Base-by-base conservation (phyloP, 495 filamentous ascomycete species). In the Penicillium longicatenatum region DNA sequence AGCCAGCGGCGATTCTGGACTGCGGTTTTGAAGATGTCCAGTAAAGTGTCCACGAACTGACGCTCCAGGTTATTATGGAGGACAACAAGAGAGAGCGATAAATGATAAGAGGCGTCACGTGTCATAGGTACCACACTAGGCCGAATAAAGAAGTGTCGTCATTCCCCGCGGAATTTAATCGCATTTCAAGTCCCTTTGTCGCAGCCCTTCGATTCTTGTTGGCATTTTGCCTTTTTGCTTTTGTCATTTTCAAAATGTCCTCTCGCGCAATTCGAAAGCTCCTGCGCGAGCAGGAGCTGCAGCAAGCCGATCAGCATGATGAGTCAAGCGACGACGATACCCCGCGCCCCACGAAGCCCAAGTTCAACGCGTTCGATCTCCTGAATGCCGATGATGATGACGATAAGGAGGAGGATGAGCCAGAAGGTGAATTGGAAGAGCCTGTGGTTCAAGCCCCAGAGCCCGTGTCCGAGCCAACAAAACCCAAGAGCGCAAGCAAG, bases 231-330 rank as follows among this genome's bases (percentile, higher is more conserved):
- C 21, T 2, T n/a, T n/a, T 12, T 6, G 4, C 9, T 29, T 48
- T n/a, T 26, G 16, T 30, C 3, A 16, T 12, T 26, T 52, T 24
- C 24, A 57, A 47, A 47, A 96, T 96, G 91, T 93, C 91, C 37
- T 90, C 86, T 29, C 84, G 91, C 58, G 89, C 91, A 31, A 70
- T 94, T 50, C 83, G 90, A 46, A 92, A 90, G 71, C 75, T 92
- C 42, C 78, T 83, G 70, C 75, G 76, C 50, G 82, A 83, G 60
- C 76, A 89, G 78, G 85, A 88, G 65, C 82, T 86, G 64, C 75
- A 83, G 39, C 57, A 74, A 61, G 70, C 70, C n/a, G 69, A 75
- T 17, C 75, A 74, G 41, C 73, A 78, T 20, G 75, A 85, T 57
- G 78, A 83, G 14, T 79, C 80, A 10, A 77, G 78, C 44, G 82